These are phyloP conservation scores for Novakomyces olei DNA, from an alignment of 805 yeast genomes.

Conservation along the genomic window DNA sequence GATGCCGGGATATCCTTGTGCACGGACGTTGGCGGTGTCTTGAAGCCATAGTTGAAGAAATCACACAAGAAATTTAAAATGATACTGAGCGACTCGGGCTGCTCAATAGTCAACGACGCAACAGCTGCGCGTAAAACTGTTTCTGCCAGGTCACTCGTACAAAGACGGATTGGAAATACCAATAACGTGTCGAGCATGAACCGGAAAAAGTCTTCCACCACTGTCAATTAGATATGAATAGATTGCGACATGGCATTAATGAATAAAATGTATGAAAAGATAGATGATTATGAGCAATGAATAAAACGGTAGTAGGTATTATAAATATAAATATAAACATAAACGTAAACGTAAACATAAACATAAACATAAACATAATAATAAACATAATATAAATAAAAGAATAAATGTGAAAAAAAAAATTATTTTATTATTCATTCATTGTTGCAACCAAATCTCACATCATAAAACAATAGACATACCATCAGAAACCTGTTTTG, in stretches of 20 bases:
- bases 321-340: too few relatives aligned
- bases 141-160: conserved; percentile 18
- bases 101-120: conserved; percentile 32
- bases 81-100: conserved; percentile 47
- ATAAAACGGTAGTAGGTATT: too few relatives aligned
- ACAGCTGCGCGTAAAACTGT: conserved; percentile 39
- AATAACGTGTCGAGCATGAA: conserved; percentile 57
- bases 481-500: conserved; percentile 32
- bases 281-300: too few relatives aligned
- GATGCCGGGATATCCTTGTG: conserved; percentile 28
- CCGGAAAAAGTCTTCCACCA: conserved; percentile 68
- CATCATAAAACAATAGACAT: too few relatives aligned
- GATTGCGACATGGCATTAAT: too few relatives aligned
- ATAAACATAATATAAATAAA: not conserved
- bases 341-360: too few relatives aligned
- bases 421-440: too few relatives aligned
- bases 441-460: too few relatives aligned
- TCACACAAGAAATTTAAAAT: conserved; percentile 64
- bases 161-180: conserved; percentile 41
- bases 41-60: conserved; percentile 64
- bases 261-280: not conserved
- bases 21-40: conserved; percentile 54
- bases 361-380: too few relatives aligned
- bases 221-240: too few relatives aligned
- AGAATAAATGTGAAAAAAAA: conserved; percentile 2